A percentile compares a stretch with the other conserved stretches of the same genome.
These are phyloP conservation scores for Wallacemonas sp. DNA, from an alignment of 208 protist genomes.

Conservation along the genomic window DNA sequence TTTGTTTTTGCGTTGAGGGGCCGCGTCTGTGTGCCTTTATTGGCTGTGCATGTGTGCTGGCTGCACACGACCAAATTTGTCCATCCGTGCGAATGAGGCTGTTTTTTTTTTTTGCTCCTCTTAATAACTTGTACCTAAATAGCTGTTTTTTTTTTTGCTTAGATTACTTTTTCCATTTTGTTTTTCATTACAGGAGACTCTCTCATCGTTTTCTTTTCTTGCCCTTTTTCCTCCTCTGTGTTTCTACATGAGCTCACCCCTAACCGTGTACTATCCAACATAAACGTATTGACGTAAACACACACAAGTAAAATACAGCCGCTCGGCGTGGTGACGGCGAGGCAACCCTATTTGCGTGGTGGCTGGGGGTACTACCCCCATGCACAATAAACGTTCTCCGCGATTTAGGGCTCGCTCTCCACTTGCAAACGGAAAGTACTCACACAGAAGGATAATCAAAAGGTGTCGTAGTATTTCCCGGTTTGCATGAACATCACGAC, in stretches of 20 bases:
- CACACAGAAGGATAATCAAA: too few relatives aligned
- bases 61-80: constrained; percentile 11
- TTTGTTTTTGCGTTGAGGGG: constrained; percentile 20
- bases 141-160: constrained; percentile 20
- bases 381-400: too few relatives aligned
- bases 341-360: too few relatives aligned
- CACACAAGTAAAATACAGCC: too few relatives aligned
- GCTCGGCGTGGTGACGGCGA: too few relatives aligned
- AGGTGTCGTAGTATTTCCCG: too few relatives aligned
- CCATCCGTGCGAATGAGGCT: not conserved
- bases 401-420: too few relatives aligned
- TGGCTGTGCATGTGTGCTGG: not conserved
- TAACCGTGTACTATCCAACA: too few relatives aligned
- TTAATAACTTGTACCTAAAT: not conserved
- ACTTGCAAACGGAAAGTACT: too few relatives aligned
- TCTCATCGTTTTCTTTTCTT: not conserved
- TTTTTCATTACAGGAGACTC: constrained; percentile 11
- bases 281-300: too few relatives aligned
- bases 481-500: too few relatives aligned
- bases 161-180: not conserved
- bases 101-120: constrained; percentile 7
- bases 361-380: too few relatives aligned
- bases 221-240: not conserved
- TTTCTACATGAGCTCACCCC: not conserved
- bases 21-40: not conserved